phyloP scores from a whole-genome alignment of 371 early-diverging fungal species.

The Saksenaea oblongispora region DNA sequence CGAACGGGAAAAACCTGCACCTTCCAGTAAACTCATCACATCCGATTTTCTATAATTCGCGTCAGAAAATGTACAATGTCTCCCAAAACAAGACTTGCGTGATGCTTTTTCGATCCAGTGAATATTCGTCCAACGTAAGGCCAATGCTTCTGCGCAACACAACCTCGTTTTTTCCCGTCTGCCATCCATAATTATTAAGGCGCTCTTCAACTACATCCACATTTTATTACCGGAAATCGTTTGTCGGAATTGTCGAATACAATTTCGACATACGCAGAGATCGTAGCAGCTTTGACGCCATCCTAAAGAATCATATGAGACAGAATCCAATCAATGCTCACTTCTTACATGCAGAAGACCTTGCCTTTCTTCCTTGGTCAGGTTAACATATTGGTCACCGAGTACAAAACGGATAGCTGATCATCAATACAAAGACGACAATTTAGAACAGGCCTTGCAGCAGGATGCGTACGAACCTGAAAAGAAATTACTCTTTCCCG shows the following conservation, averaged over 20 bases:
- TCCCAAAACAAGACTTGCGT: conserved; percentile 53
- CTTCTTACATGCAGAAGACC: conserved; percentile 84
- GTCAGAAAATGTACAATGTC: background rate
- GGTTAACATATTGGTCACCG: conserved; percentile 91
- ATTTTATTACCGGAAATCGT: conserved; percentile 81
- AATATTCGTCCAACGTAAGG: conserved; percentile 97
- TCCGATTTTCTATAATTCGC: conserved; percentile 76
- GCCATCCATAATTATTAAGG: background rate
- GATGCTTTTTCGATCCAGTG: conserved; percentile 88
- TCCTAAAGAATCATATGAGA: conserved; percentile 61
- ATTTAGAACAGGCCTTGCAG: background rate
- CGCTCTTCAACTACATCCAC: conserved; percentile 12
- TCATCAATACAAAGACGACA: background rate
- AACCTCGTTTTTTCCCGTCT: conserved; percentile 90
- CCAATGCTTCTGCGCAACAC: conserved; percentile 93
- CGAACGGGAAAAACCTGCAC: conserved; percentile 96
- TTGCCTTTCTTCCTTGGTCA: conserved; percentile 93
- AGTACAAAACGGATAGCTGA: conserved; percentile 96
- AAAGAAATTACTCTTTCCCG: conserved; percentile 99
- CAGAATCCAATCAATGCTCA: background rate
- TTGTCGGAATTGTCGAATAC: conserved; percentile 96
- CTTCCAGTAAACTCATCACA: conserved; percentile 93
- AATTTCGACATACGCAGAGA: conserved; percentile 97
- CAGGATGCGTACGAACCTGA: conserved; percentile 56
- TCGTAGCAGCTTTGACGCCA: conserved; percentile 89